Percentiles rank a stretch among this genome's conserved stretches.
Evolutionary conservation across 192 early-diverging fungal species (phyloP).

Genomic region (Umbelopsis sp.): DNA sequence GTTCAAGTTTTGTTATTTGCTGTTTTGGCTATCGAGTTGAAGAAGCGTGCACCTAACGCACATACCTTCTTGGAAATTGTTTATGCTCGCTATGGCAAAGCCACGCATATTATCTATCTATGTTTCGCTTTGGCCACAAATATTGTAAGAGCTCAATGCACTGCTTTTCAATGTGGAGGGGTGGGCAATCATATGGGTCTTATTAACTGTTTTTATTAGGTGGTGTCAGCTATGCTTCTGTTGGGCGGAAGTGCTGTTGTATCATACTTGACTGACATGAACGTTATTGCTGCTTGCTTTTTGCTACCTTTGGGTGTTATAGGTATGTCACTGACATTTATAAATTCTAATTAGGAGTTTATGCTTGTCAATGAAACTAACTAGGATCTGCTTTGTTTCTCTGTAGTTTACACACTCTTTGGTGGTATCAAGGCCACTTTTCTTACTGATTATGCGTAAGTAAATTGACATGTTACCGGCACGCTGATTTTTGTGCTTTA

Average conservation of each 20-base stretch:
- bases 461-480: background rate
- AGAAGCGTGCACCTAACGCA: slow-evolving; percentile 71
- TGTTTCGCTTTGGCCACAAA: slow-evolving; percentile 55
- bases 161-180: no score
- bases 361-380: background rate
- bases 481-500: background rate
- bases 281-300: slow-evolving; percentile 60
- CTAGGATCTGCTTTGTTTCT: no score
- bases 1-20: slow-evolving; percentile 74
- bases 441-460: slow-evolving; percentile 63
- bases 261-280: slow-evolving; percentile 65
- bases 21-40: slow-evolving; percentile 73
- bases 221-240: slow-evolving; percentile 75
- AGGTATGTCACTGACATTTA: background rate
- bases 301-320: slow-evolving; percentile 71
- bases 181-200: background rate
- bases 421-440: slow-evolving; percentile 79
- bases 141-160: slow-evolving; percentile 35
- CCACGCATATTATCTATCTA: slow-evolving; percentile 61
- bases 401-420: slow-evolving; percentile 55
- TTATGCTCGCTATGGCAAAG: slow-evolving; percentile 62
- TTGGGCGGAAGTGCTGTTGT: slow-evolving; percentile 74
- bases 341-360: background rate
- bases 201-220: slow-evolving; percentile 26
- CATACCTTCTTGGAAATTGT: slow-evolving; percentile 78